These are phyloP conservation scores for Fragaria iinumae DNA, from an alignment of 306 rosid species.

Conservation along the genomic window DNA sequence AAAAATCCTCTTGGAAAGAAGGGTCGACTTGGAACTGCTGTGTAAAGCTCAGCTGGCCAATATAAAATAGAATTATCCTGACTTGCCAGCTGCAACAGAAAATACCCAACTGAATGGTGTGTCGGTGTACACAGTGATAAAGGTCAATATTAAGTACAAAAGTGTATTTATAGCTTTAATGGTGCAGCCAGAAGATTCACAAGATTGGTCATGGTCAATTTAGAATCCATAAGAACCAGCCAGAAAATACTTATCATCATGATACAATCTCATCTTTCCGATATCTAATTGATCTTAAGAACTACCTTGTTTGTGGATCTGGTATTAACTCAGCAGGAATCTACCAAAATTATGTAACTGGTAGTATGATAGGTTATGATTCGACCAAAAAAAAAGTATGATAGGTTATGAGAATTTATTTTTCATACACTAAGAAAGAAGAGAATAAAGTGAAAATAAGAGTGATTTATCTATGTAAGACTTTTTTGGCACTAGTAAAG, in stretches of 20 bases:
- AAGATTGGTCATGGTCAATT: background rate
- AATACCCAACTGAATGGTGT: slow-evolving; percentile 30
- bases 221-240: background rate
- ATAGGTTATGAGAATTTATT: slow-evolving; percentile 5
- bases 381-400: too few relatives aligned
- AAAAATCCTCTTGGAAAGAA: slow-evolving; percentile 96
- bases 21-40: slow-evolving; percentile 95
- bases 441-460: background rate
- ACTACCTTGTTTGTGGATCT: background rate
- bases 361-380: background rate
- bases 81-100: slow-evolving; percentile 56
- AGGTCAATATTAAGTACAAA: slow-evolving; percentile 22
- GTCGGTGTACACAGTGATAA: slow-evolving; percentile 29
- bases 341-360: background rate
- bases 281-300: background rate
- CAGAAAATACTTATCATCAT: slow-evolving; percentile 6
- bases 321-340: background rate
- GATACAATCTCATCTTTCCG: background rate
- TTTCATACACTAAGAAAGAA: background rate
- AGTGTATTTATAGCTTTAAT: background rate
- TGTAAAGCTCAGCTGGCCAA: slow-evolving; percentile 97
- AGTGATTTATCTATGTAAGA: background rate
- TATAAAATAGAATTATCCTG: slow-evolving; percentile 53
- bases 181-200: background rate
- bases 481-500: background rate